phyloP scores from a whole-genome alignment of 139 green algal species.

The Chlorella sp. region DNA sequence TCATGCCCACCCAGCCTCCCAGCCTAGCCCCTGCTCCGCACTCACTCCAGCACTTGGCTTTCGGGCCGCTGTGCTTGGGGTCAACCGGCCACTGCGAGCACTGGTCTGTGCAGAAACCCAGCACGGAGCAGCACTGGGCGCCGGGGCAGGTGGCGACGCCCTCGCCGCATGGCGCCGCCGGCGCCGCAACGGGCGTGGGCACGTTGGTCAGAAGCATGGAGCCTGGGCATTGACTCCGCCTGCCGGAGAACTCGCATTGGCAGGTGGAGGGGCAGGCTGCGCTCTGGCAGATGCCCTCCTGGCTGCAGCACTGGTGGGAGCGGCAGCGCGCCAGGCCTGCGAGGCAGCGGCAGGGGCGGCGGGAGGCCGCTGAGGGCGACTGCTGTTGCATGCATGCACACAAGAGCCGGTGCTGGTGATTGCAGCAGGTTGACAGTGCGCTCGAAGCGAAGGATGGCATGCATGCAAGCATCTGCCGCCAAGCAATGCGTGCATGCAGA shows the following conservation, averaged over 20 bases:
- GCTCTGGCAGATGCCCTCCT: background rate
- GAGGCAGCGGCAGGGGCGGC: background rate
- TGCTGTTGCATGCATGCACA: no score
- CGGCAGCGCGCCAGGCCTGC: background rate
- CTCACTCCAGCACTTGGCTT: no score
- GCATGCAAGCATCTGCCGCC: no score
- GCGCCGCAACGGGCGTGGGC: background rate
- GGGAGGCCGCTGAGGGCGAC: no score
- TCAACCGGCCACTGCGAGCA: background rate
- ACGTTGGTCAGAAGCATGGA: background rate
- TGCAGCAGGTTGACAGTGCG: no score
- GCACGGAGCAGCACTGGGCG: background rate
- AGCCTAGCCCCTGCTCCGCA: no score
- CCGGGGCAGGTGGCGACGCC: background rate
- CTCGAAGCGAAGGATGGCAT: no score
- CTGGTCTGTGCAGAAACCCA: background rate
- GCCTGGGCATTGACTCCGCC: background rate
- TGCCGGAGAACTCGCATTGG: background rate
- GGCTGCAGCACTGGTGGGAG: background rate
- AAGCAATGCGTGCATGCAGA: no score
- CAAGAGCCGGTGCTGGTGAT: no score
- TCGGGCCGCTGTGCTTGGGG: no score
- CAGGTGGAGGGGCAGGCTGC: background rate
- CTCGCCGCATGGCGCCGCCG: background rate
- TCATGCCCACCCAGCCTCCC: no score